These are phyloP conservation scores for Ophiostoma ips DNA, from an alignment of 2,329 filamentous ascomycete species.

Conservation along the genomic window DNA sequence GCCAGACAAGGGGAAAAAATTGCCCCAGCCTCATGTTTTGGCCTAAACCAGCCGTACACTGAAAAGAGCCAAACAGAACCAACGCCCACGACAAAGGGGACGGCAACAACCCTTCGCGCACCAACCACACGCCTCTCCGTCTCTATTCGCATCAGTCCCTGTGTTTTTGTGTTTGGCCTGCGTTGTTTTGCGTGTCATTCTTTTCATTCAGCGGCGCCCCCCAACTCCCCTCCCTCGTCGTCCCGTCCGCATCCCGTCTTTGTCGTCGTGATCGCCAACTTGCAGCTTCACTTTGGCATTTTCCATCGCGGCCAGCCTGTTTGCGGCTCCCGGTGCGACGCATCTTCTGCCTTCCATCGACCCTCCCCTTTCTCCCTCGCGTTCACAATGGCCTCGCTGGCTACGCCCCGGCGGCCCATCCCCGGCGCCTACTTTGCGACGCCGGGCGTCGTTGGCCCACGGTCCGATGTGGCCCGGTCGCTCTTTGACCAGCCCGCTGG, in stretches of 20 bases:
- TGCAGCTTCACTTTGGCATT: neutral
- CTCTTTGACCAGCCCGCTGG: slow-evolving; percentile 28
- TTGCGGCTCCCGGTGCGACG: no score
- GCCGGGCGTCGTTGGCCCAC: slow-evolving; percentile 42
- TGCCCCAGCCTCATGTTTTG: slow-evolving; percentile 8
- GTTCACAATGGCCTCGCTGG: slow-evolving; percentile 23
- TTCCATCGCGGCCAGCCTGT: neutral
- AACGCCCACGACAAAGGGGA: neutral
- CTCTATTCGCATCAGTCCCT: neutral
- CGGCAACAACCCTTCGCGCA: neutral
- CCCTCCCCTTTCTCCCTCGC: neutral
- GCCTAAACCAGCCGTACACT: neutral
- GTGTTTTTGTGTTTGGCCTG: neutral
- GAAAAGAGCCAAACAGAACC: neutral
- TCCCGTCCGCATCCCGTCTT: neutral
- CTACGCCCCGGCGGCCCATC: slow-evolving; percentile 54
- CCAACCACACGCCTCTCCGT: neutral
- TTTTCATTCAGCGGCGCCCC: neutral
- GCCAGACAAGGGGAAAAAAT: slow-evolving; percentile 10
- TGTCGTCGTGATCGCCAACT: neutral
- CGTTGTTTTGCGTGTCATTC: neutral
- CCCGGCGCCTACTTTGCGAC: slow-evolving; percentile 68
- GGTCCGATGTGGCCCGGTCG: slow-evolving; percentile 33
- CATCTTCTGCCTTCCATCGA: neutral
- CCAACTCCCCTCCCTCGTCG: no score